phyloP scores from a whole-genome alignment of 148 eudicot genomes.

The Chenopodium quinoa region DNA sequence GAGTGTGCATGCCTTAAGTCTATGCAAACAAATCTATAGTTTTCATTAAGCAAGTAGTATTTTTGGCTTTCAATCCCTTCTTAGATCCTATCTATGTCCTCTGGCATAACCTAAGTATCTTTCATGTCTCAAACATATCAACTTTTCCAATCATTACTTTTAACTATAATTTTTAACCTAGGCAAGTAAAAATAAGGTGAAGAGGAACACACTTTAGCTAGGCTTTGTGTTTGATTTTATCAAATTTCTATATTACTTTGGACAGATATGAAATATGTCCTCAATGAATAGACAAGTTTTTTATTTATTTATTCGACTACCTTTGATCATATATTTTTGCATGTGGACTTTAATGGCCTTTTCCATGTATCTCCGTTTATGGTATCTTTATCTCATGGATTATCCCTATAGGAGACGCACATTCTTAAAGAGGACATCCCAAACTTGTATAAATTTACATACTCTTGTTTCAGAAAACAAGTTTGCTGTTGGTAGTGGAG shows the following conservation, averaged over 20 bases:
- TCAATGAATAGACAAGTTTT: background rate
- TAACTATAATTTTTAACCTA: background rate
- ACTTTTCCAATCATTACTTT: background rate
- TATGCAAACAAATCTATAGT: background rate
- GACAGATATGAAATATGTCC: background rate
- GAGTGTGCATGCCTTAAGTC: background rate
- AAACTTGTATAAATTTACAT: background rate
- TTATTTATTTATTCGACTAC: background rate
- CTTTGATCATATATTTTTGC: background rate
- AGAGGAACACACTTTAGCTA: background rate
- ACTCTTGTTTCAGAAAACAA: slow-evolving; percentile 69
- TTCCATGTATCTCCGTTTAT: background rate
- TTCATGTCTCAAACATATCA: no score
- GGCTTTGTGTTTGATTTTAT: background rate
- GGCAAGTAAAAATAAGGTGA: background rate
- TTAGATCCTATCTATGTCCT: background rate
- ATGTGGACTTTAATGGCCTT: background rate
- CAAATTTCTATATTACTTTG: background rate
- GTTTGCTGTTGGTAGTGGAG: slow-evolving; percentile 99
- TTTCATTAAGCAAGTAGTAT: background rate
- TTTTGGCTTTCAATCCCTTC: background rate
- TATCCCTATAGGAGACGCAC: background rate
- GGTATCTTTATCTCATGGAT: background rate
- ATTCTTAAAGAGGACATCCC: background rate
- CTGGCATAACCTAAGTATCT: no score